Evolutionary conservation across 1,139 yeast genomes (phyloP).

Genomic region (Candida sp.): DNA sequence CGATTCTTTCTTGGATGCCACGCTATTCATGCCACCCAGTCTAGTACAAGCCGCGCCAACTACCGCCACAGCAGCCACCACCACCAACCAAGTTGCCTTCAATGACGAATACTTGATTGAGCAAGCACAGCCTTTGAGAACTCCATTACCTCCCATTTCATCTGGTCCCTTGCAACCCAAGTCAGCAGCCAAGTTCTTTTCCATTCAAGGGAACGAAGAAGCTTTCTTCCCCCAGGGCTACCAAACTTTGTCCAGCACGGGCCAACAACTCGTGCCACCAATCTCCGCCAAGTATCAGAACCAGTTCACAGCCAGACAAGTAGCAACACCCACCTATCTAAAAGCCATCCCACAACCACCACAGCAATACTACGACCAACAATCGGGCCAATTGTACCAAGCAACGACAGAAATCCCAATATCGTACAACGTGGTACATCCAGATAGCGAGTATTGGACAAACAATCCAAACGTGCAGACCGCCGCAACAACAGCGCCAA

Average conservation of each 20-base stretch:
- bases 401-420: slow-evolving; percentile 8
- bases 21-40: slow-evolving; percentile 21
- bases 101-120: slow-evolving; percentile 52
- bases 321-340: slow-evolving; percentile 17
- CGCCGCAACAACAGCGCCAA: slow-evolving; percentile 8
- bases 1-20: slow-evolving; percentile 33
- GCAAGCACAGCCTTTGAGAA: slow-evolving; percentile 46
- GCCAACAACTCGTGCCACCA: slow-evolving; percentile 13
- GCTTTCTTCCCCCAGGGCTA: slow-evolving; percentile 20
- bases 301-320: slow-evolving; percentile 9
- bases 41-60: slow-evolving; percentile 2
- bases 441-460: slow-evolving; percentile 28
- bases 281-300: slow-evolving; percentile 24
- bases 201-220: slow-evolving; percentile 16
- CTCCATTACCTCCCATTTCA: slow-evolving; percentile 25
- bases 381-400: slow-evolving; percentile 12
- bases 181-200: slow-evolving; percentile 13
- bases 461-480: slow-evolving; percentile 11
- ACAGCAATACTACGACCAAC: slow-evolving; percentile 16
- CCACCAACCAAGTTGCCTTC: slow-evolving; percentile 34
- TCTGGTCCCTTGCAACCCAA: slow-evolving; percentile 17
- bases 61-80: slow-evolving; percentile 14
- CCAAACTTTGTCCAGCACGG: slow-evolving; percentile 7
- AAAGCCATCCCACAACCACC: slow-evolving; percentile 14
- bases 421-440: slow-evolving; percentile 14